Percentiles rank a stretch among this genome's conserved stretches.
Conservation (phyloP, 2,329 filamentous ascomycete genomes). For the Zalaria sp. region DNA sequence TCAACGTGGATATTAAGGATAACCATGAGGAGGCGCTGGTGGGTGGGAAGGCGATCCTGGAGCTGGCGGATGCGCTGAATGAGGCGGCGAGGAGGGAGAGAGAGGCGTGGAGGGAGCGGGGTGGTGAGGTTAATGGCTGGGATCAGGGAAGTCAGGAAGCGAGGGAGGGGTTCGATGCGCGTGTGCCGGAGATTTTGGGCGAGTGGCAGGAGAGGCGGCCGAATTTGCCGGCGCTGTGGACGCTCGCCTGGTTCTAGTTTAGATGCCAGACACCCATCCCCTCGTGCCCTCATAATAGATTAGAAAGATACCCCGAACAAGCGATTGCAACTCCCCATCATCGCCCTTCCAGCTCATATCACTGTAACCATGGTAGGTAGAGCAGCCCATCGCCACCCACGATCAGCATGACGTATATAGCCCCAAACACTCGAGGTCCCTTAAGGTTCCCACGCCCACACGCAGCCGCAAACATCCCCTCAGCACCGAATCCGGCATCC, state of each 20-base stretch:
- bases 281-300: too few species aligned
- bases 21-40: conserved; percentile 94
- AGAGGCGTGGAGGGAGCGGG: conserved; percentile 54
- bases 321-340: too few species aligned
- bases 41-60: conserved; percentile 81
- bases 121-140: conserved; percentile 41
- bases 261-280: background rate
- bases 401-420: too few species aligned
- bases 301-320: too few species aligned
- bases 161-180: conserved; percentile 73
- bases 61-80: conserved; percentile 77
- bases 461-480: too few species aligned
- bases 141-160: conserved; percentile 56
- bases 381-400: too few species aligned
- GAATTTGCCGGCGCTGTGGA: conserved; percentile 82
- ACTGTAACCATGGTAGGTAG: too few species aligned
- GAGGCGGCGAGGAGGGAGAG: conserved; percentile 66
- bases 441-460: too few species aligned
- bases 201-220: conserved; percentile 95
- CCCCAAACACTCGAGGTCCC: too few species aligned
- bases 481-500: too few species aligned
- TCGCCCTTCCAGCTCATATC: too few species aligned
- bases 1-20: conserved; percentile 97
- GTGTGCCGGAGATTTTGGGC: conserved; percentile 80
- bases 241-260: conserved; percentile 73